Evolutionary conservation across 192 early-diverging fungal species (phyloP), one percentile per base, ranked within the genome.

Genomic region (Kappamyces sp.): DNA sequence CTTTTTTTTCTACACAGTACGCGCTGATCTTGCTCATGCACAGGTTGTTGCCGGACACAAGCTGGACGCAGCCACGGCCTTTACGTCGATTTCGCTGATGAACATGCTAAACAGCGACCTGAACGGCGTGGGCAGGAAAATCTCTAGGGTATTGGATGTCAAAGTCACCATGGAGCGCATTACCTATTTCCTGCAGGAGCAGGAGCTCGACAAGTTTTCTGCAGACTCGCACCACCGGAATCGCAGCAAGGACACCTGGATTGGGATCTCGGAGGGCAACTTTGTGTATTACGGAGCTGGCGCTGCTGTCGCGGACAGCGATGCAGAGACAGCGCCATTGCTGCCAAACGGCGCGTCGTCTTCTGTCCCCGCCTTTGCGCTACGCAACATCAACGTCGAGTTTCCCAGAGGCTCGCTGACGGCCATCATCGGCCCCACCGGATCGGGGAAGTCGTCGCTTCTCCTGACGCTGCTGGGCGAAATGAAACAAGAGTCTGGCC

Each of bases 391-490:
- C 5, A 72, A 79, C 47, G 53, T 87, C 48, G 72, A 68, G 4
- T 91, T 94, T 67, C 90, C 92, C 2, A 36, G 60, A 10, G 79
- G 77, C 44, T 85, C 90, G 50, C 77, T 94, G 8, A 86, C 88
- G 35, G 74, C 91, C 13, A 65, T 92, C 35, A 78, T 82, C 36
- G 92, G 92, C 1, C 80, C 92, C 36, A 92, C 91, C 4, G 92
- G 89, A 0, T 76, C 79, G 5, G 92, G 92, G 49, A 94, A 94
- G 67, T 47, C 69, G 13, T 87, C 90, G 3, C 62, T 92, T 46
- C 64, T 92, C n/a, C 49, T 78, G n/a, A 80, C 88, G 52, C 72
- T 94, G 33, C 69, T 94, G 3, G 90, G 92, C 40, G 92, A 93
- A 68, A 85, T 86, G 60, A 64, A 68, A 39, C 74, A 67, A 37